Base-by-base conservation (phyloP, 2,329 filamentous ascomycete species). In the Aphanocladium album region DNA sequence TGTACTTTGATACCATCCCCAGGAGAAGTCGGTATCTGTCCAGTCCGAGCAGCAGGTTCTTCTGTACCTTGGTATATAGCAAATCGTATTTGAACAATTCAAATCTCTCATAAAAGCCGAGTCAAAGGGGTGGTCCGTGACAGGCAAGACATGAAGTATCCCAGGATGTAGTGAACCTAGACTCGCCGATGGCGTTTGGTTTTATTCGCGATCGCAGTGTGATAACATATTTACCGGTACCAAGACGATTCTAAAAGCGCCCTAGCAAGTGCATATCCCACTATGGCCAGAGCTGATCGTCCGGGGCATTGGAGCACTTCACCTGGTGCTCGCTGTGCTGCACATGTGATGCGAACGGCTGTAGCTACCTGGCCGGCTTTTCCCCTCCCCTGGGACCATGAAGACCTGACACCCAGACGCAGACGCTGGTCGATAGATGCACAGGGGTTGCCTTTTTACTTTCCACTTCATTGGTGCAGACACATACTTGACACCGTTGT, bases 81-180 rank as follows among this genome's bases (percentile, higher is more conserved):
- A 30, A 30, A 30, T 5, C 30, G 35, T 16, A 9, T 39, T 39
- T 39, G 12, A 39, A 30, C 30, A 30, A 30, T 30, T 9, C 30
- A 9, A 30, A 30, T 27, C 27, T 43, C 23, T 30, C 23, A 25
- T 33, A 54, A 54, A 35, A 54, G 52, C 52, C 51, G 51, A 27
- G 21, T 43, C 21, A 46, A 46, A 14, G 39, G 33, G 33, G 33
- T 37, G 55, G 55, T 57, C 55, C 55, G 55, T 50, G 55, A 30
- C 41, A 43, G 37, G 41, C 56, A 58, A 58, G 56, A 58, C 56
- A 58, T 12, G 46, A 51, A 50, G 49, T 49, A 39, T 57, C 56
- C 46, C 35, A 58, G 54, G 30, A 37, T 39, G 23, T 5, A 35
- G 46, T 50, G 54, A 41, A 47, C 23, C 56, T 12, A 35, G 27